A percentile compares a stretch with the other conserved stretches of the same genome.
Evolutionary conservation across 169 alveolate species (phyloP).

Genomic region (Plasmodium vivax): DNA sequence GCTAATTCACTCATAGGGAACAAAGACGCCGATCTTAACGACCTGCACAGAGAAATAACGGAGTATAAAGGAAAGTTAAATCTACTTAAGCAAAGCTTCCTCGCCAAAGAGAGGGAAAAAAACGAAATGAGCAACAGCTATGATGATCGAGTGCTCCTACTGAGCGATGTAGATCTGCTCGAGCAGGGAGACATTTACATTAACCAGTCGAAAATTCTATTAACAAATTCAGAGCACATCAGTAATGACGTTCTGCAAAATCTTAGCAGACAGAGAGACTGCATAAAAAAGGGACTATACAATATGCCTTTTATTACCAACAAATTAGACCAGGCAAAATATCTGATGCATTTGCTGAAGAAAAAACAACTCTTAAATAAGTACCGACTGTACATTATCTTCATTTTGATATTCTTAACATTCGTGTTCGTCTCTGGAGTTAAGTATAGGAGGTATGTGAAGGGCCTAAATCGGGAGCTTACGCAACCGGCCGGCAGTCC

Average conservation of each 20-base stretch:
- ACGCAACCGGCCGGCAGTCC: not conserved
- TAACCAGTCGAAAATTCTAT: constrained; percentile 51
- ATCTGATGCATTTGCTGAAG: constrained; percentile 19
- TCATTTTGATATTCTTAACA: constrained; percentile 31
- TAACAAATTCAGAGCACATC: constrained; percentile 47
- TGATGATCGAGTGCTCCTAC: constrained; percentile 46
- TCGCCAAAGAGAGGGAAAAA: constrained; percentile 13
- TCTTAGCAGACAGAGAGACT: constrained; percentile 47
- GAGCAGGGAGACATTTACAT: constrained; percentile 69
- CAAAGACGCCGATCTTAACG: constrained; percentile 17
- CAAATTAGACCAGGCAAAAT: constrained; percentile 59
- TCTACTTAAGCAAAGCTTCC: constrained; percentile 17
- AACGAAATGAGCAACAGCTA: not conserved
- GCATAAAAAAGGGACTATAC: constrained; percentile 18
- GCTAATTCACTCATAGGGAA: constrained; percentile 17
- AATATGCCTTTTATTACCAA: constrained; percentile 24
- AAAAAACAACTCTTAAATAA: constrained; percentile 49
- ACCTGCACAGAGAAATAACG: constrained; percentile 21
- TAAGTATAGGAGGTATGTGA: constrained; percentile 40
- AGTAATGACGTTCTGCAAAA: constrained; percentile 55
- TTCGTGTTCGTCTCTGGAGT: constrained; percentile 12
- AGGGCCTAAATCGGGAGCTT: not conserved
- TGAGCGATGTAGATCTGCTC: constrained; percentile 57
- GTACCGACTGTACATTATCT: constrained; percentile 56
- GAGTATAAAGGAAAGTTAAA: constrained; percentile 51